Percentiles rank a stretch among this genome's conserved stretches.
Conservation (phyloP, 2,329 filamentous ascomycete genomes). For the Epicoccum nigrum region DNA sequence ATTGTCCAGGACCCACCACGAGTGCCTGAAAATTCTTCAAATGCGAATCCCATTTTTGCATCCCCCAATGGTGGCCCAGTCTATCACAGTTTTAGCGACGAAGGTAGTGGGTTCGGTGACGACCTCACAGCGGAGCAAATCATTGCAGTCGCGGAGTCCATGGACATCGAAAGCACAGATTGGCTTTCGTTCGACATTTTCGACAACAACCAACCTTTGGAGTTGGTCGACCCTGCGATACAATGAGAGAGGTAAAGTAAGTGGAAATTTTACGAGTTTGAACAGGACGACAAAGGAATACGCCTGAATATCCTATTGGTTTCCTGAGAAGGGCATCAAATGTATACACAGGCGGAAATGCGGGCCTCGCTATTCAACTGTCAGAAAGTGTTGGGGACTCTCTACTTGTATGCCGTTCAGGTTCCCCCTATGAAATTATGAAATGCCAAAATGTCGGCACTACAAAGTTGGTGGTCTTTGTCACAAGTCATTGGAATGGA, state of each 20-base stretch:
- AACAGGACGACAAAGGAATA: too few relatives aligned
- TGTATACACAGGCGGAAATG: too few relatives aligned
- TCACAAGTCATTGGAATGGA: too few relatives aligned
- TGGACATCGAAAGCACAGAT: slow-evolving; percentile 53
- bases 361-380: too few relatives aligned
- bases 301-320: too few relatives aligned
- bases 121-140: slow-evolving; percentile 56
- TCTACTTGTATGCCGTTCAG: too few relatives aligned
- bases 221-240: slow-evolving; percentile 22
- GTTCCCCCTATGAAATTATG: too few relatives aligned
- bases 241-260: slow-evolving; percentile 4
- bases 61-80: slow-evolving; percentile 15
- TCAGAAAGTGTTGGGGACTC: too few relatives aligned
- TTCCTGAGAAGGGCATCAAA: too few relatives aligned
- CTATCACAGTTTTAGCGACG: slow-evolving; percentile 29
- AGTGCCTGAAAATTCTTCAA: slow-evolving; percentile 15
- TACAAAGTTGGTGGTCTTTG: too few relatives aligned
- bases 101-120: slow-evolving; percentile 39
- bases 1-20: not conserved
- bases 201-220: slow-evolving; percentile 43
- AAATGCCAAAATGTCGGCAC: too few relatives aligned
- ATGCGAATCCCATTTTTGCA: slow-evolving; percentile 15
- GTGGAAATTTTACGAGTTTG: too few relatives aligned
- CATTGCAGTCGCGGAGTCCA: slow-evolving; percentile 57
- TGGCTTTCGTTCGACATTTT: slow-evolving; percentile 56